Percentiles rank a stretch among this genome's conserved stretches.
Conservation (phyloP, 345 rosid genomes). For the Raphanus raphanistrum region DNA sequence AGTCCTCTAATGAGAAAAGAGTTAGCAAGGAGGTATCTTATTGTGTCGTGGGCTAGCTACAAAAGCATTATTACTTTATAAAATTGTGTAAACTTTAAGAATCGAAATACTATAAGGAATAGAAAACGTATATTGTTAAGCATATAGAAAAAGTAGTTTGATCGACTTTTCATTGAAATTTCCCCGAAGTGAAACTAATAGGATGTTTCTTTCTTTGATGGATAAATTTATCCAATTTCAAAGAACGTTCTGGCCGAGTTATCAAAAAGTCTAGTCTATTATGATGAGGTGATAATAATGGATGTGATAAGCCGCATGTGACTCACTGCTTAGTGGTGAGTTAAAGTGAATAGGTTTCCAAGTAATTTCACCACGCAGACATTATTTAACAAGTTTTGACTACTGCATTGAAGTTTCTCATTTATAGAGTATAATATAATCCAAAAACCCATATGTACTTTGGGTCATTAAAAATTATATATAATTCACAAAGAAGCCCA, state of each 20-base stretch:
- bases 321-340: not conserved
- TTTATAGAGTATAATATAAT: no score
- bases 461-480: slow-evolving; percentile 1
- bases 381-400: slow-evolving; percentile 13
- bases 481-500: slow-evolving; percentile 8
- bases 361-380: slow-evolving; percentile 18
- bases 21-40: no score
- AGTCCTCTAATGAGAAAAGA: not conserved
- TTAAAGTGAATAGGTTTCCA: slow-evolving; percentile 15
- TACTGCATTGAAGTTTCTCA: not conserved
- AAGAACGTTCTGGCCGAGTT: no score
- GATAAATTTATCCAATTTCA: no score
- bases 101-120: not conserved
- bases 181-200: no score
- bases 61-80: no score
- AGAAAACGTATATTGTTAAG: not conserved
- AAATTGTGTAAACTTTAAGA: not conserved
- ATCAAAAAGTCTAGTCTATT: no score
- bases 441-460: not conserved
- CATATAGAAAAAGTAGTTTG: slow-evolving; percentile 3
- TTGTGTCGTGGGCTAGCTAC: no score
- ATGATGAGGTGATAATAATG: no score
- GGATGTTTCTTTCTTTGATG: no score
- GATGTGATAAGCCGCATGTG: not conserved
- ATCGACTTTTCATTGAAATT: not conserved